Evolutionary conservation across 768 basidiomycete genomes (phyloP), one percentile per base, ranked within the genome.

Genomic region (Chalciporus piperatus): DNA sequence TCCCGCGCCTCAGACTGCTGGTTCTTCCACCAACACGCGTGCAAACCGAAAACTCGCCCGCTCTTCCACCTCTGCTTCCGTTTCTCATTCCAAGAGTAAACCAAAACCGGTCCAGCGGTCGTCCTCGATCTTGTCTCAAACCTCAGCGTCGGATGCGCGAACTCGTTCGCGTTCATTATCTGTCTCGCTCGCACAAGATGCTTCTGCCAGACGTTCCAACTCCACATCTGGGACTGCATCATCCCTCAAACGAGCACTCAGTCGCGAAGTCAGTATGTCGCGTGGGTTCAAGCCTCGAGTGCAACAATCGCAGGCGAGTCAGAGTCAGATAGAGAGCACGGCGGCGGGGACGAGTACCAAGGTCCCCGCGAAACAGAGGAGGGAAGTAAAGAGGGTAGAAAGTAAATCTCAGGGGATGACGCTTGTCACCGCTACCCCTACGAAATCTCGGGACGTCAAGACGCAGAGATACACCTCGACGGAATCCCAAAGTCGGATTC

Each of bases 221-320:
- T 19, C 59, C 12, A 41, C 41, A 13, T 58, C 71, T 60, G 43
- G 71, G 72, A 61, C 73, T 66, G 51, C 60, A 0, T 63, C 64
- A 8, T 65, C 70, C 6, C 80, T 81, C 60, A 81, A 80, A 55
- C 76, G 79, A 10, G 69, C 78, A 1, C 68, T 89, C n/a, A 82
- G 76, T 51, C 77, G 85, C 28, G 87, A 90, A 63, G 75, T 89
- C 55, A 89, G 85, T 68, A 91, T 90, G 88, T 82, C 83, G 16
- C 77, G 86, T 28, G 77, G 70, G 20, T 88, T 89, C 70, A 87
- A 82, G 60, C 75, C 74, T 41, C 50, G 76, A 58, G 51, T 54
- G 51, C 51, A 58, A 43, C 44, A 39, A 17, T 53, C 54, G 17
- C 54, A 55, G 19, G 27, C 47, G 32, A 57, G 48, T 22, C 60